These are phyloP conservation scores for Carex littledalei DNA, from an alignment of 176 grass and related monocot genomes.

Conservation along the genomic window DNA sequence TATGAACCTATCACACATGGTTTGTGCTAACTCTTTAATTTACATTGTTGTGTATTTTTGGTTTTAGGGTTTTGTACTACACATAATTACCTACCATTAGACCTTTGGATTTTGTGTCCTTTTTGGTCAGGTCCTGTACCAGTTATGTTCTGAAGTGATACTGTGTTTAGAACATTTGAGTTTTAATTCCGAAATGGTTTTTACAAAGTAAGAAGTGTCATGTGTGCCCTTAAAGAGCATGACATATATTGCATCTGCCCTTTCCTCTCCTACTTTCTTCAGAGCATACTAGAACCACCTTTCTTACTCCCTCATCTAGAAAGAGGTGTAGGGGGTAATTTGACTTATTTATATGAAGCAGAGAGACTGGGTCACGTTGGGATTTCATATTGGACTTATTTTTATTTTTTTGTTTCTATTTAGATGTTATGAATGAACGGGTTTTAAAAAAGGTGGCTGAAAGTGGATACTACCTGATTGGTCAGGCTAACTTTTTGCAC, in stretches of 20 bases:
- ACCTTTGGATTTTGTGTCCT: neutral
- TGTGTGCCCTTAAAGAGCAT: neutral
- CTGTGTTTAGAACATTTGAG: neutral
- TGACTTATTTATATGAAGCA: neutral
- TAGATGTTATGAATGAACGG: neutral
- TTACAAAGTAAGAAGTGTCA: neutral
- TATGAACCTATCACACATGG: conserved; percentile 75
- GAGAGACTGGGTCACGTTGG: neutral
- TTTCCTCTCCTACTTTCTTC: neutral
- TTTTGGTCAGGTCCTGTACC: neutral
- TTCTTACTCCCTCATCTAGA: neutral
- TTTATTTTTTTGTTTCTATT: neutral
- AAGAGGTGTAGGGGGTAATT: neutral
- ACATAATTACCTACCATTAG: neutral
- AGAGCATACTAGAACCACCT: neutral
- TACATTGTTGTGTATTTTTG: neutral
- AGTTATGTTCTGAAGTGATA: neutral
- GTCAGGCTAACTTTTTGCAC: neutral
- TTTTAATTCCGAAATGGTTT: neutral
- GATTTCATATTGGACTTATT: neutral
- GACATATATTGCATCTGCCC: neutral
- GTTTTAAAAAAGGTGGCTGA: too few species aligned
- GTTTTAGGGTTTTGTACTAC: neutral
- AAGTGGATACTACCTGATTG: neutral
- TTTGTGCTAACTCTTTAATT: conserved; percentile 44